Base-by-base conservation (phyloP, 768 basidiomycete species). In the Hortiboletus flavorubellus region DNA sequence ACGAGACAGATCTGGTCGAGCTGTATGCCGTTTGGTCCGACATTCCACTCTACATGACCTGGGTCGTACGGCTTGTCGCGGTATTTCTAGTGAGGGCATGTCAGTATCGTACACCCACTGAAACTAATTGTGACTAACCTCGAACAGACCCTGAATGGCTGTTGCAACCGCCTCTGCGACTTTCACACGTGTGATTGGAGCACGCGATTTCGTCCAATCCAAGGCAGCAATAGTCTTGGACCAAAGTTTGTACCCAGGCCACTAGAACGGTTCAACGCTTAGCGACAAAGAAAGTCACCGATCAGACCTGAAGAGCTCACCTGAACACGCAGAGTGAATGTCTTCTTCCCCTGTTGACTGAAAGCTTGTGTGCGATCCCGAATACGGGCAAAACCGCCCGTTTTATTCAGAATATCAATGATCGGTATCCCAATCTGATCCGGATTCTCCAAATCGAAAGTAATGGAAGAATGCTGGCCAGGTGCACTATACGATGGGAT, bases 231-330 rank as follows among this genome's bases (percentile, higher is more conserved):
- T 86, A 59, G 90, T 88, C 56, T 87, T 78, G 59, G 81, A 82
- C 85, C 84, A 90, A 53, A 80, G 80, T 49, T 78, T 73, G 64
- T 91, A 91, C 4, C 89, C 89, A 16, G 87, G 88, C 89, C 89
- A 91, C 88, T 90, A 60, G 39, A 52, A 30, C 14, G 8, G 30
- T 31, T 16, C 35, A 47, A 50, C 6, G 8, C 38, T 59, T 16
- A 58, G 51, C 46, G 37, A 49, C 48, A 53, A 30, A 14, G 1
- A 16, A 48, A 12, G 21, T 3, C 18, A 42, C 9, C 5, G 12
- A 4, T 45, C 30, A 37, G 16, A 46, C 40, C 50, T 38, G 18
- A 12, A 2, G 31, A 43, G 55, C 80, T 67, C 54, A 89, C 88
- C 76, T 85, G 84, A 23, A 90, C 73, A 40, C 89, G 81, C 46